phyloP scores from a whole-genome alignment of 129 eudicot species.

The Flaveria ramosissima region DNA sequence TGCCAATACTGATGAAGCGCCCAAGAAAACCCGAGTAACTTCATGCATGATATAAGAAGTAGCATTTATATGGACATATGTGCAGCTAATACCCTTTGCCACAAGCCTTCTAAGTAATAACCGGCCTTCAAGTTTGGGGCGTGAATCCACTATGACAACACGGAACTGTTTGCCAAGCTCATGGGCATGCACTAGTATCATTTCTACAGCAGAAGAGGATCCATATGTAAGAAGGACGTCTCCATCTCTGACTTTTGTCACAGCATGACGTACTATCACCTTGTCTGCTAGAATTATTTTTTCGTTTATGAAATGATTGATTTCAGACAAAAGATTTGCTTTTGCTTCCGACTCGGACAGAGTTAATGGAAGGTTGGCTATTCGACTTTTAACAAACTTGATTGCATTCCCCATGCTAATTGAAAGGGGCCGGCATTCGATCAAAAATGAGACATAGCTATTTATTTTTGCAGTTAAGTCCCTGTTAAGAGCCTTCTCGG shows the following conservation, averaged over 20 bases:
- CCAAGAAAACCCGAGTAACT: conserved; percentile 81
- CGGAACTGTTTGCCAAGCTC: conserved; percentile 83
- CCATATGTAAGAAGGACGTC: conserved; percentile 89
- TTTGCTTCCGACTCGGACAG: conserved; percentile 89
- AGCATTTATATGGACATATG: conserved; percentile 87
- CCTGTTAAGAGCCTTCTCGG: conserved; percentile 68
- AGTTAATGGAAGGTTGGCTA: conserved; percentile 66
- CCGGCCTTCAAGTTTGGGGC: conserved; percentile 95
- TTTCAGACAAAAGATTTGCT: conserved; percentile 68
- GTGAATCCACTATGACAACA: conserved; percentile 87
- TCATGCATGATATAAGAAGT: conserved; percentile 94
- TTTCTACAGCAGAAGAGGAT: conserved; percentile 91
- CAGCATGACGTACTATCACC: conserved; percentile 84
- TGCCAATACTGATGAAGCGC: conserved; percentile 91
- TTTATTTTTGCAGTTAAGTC: conserved; percentile 89
- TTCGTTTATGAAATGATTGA: conserved; percentile 70
- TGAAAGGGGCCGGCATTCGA: conserved; percentile 94
- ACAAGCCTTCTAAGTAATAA: conserved; percentile 78
- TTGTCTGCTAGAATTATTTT: conserved; percentile 90
- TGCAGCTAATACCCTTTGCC: conserved; percentile 83
- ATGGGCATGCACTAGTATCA: conserved; percentile 78
- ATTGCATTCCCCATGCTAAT: conserved; percentile 98
- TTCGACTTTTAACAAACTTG: conserved; percentile 69
- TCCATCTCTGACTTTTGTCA: conserved; percentile 91
- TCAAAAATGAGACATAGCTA: conserved; percentile 73